These are phyloP conservation scores for Ophiostoma ips DNA, from an alignment of 2,329 filamentous ascomycete genomes.

Conservation along the genomic window DNA sequence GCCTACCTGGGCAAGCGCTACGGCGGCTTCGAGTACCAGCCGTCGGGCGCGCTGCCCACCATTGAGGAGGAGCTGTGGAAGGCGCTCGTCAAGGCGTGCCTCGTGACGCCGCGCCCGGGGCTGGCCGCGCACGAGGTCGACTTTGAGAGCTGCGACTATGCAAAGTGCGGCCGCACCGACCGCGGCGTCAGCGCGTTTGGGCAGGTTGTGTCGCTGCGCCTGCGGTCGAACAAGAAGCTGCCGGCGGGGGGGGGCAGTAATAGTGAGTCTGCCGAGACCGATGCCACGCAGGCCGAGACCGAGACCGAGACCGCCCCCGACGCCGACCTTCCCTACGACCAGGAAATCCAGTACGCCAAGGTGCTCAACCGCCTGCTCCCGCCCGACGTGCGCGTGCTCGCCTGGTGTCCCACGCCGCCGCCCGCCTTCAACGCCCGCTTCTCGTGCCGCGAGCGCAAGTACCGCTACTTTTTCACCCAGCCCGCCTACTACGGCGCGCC, in stretches of 20 bases:
- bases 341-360: conserved; percentile 67
- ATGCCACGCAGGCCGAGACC: conserved; percentile 4
- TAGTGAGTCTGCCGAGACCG: conserved; percentile 6
- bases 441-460: conserved; percentile 79
- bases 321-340: background rate
- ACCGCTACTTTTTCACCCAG: conserved; percentile 96
- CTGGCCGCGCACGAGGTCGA: conserved; percentile 46
- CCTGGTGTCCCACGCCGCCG: conserved; percentile 80
- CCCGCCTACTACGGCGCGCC: conserved; percentile 52
- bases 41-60: conserved; percentile 57
- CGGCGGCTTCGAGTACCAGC: conserved; percentile 83
- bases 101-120: conserved; percentile 55
- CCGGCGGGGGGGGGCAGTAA: background rate
- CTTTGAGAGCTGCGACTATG: conserved; percentile 79
- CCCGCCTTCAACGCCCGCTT: conserved; percentile 78
- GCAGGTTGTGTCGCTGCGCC: conserved; percentile 73
- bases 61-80: conserved; percentile 94
- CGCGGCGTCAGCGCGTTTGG: conserved; percentile 91
- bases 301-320: background rate
- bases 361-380: conserved; percentile 80
- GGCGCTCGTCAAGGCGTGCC: conserved; percentile 63
- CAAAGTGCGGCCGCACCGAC: conserved; percentile 90
- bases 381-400: conserved; percentile 75
- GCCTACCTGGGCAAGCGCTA: conserved; percentile 86
- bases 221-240: conserved; percentile 51